Conservation (phyloP, 768 basidiomycete genomes). For the Boletus patriciae region DNA sequence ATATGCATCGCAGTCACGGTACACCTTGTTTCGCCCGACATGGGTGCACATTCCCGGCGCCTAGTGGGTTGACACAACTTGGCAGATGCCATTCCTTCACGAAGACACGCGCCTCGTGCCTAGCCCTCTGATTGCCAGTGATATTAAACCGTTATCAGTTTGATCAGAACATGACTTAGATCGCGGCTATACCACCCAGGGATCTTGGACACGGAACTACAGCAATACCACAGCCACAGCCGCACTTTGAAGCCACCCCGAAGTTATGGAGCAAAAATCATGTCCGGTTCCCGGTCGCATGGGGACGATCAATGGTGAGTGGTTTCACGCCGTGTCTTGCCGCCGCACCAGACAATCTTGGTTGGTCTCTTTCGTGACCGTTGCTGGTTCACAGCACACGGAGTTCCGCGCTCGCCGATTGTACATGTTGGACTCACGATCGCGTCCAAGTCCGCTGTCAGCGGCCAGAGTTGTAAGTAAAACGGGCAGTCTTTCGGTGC, state of each 20-base stretch:
- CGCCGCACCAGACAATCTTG: background rate
- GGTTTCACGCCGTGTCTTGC: background rate
- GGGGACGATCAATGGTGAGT: constrained; percentile 10
- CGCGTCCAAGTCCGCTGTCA: constrained; percentile 16
- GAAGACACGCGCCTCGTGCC: background rate
- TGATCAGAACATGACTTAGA: background rate
- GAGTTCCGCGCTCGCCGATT: background rate
- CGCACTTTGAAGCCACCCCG: background rate
- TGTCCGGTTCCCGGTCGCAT: background rate
- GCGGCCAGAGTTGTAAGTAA: constrained; percentile 5
- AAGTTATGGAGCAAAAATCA: too few species aligned
- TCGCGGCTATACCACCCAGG: background rate
- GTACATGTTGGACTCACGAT: background rate
- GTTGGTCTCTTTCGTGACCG: background rate
- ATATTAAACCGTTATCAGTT: background rate
- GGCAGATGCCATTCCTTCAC: too few species aligned
- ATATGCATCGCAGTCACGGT: background rate
- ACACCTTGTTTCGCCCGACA: too few species aligned
- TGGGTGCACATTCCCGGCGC: too few species aligned
- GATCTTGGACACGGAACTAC: background rate
- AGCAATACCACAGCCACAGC: background rate
- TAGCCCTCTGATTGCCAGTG: background rate
- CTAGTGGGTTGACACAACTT: too few species aligned
- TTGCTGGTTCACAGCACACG: constrained; percentile 13
- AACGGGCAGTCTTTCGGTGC: constrained; percentile 4